These are phyloP conservation scores for Triangularia verruculosa DNA, from an alignment of 2,329 filamentous ascomycete species.

Conservation along the genomic window DNA sequence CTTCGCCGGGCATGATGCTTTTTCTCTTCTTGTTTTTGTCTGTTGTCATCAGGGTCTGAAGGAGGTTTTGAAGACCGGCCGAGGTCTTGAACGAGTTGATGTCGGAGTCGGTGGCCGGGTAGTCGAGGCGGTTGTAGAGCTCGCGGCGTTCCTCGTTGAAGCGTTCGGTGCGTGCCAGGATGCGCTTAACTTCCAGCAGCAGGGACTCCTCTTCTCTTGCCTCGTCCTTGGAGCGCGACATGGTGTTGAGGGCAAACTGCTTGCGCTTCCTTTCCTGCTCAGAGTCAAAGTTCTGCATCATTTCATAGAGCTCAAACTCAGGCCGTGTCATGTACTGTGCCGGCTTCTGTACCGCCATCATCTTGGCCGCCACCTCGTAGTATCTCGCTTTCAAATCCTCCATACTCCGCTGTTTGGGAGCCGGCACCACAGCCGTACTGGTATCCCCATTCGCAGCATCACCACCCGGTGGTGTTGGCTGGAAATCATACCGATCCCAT, in stretches of 20 bases:
- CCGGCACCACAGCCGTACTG: slow-evolving; percentile 53
- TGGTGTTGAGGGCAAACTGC: slow-evolving; percentile 74
- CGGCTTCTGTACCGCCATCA: slow-evolving; percentile 77
- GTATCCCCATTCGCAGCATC: slow-evolving; percentile 43
- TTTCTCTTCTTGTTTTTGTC: slow-evolving; percentile 90
- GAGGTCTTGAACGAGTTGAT: slow-evolving; percentile 78
- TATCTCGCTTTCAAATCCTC: slow-evolving; percentile 91
- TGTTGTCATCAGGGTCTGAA: slow-evolving; percentile 76
- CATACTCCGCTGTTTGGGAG: slow-evolving; percentile 62
- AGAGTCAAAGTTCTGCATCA: slow-evolving; percentile 82
- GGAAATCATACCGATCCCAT: slow-evolving; percentile 86
- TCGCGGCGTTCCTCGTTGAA: slow-evolving; percentile 87
- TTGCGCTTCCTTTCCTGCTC: slow-evolving; percentile 77
- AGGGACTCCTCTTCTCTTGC: slow-evolving; percentile 88
- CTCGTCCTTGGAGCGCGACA: slow-evolving; percentile 80
- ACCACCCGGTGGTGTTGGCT: slow-evolving; percentile 43
- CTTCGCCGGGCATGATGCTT: slow-evolving; percentile 58
- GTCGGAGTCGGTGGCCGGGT: slow-evolving; percentile 67
- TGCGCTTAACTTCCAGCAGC: slow-evolving; percentile 86
- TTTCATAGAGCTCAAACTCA: slow-evolving; percentile 80
- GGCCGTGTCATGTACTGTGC: slow-evolving; percentile 82
- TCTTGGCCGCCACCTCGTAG: slow-evolving; percentile 79
- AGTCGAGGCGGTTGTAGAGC: slow-evolving; percentile 82
- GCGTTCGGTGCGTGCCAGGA: slow-evolving; percentile 78
- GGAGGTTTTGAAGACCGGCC: slow-evolving; percentile 71